Base-by-base conservation (phyloP, 768 basidiomycete genomes). In the Phlebiopsis gigantea region DNA sequence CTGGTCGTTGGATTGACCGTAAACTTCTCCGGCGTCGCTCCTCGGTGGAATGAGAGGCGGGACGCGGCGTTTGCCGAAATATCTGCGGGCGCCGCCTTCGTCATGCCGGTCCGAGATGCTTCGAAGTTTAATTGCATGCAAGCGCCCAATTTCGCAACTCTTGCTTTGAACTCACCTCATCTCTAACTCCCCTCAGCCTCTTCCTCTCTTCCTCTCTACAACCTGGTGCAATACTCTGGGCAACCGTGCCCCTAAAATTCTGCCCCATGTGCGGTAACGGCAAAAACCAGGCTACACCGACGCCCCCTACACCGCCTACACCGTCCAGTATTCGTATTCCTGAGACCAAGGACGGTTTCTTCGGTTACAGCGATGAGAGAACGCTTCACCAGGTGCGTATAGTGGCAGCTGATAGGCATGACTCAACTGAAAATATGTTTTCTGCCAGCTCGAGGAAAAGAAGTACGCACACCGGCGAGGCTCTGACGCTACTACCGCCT, bases 331-430 rank as follows among this genome's bases (percentile, higher is more conserved):
- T 81, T 42, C 61, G 71, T 42, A 70, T 73, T 19, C 73, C 76
- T 8, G 77, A 86, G 62, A 69, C 81, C 2, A 78, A 80, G 60
- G 88, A 90, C 64, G 87, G 84, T 0, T 92, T 84, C 70, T 93
- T 88, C 67, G 85, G 85, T 8, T 93, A 93, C 69, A 75, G 75
- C 21, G 88, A 93, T 62, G 91, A 92, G 72, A 88, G 86, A 65
- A 84, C 73, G 31, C 76, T 87, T 28, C 84, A 84, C 63, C 87
- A 89, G 61, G 89, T 89, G 73, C 61, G 80, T 77, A 21, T 22
- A 49, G 28, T 28, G 43, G n/a, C 15, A 53, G 21, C 29, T 14
- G 7, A 41, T 41, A n/a, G n/a, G n/a, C 19, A 22, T 25, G 15
- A 25, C 48, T 25, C 41, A 5, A 21, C 46, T 30, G 43, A 31